Evolutionary conservation across 2,329 filamentous ascomycete genomes (phyloP).

Genomic region (Rutstroemia sp.): DNA sequence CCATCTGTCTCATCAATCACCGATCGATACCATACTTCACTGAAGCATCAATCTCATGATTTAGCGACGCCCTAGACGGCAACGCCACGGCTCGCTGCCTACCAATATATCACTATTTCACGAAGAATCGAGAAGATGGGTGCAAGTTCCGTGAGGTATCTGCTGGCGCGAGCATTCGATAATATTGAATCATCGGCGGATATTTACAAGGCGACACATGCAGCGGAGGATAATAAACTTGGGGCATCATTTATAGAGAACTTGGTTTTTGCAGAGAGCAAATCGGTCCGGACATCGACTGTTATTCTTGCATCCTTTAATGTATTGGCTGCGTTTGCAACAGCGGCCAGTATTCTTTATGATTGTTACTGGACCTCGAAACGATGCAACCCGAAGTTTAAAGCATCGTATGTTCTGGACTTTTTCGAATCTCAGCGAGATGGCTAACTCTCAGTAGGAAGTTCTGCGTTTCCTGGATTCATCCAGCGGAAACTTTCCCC

Average conservation of each 20-base stretch:
- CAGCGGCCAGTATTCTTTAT: slow-evolving; percentile 48
- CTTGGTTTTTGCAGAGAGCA: slow-evolving; percentile 32
- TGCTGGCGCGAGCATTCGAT: slow-evolving; percentile 16
- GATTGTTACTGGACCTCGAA: slow-evolving; percentile 36
- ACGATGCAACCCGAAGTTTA: slow-evolving; percentile 27
- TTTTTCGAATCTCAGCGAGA: slow-evolving; percentile 25
- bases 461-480: slow-evolving; percentile 28
- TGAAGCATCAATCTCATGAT: slow-evolving; percentile 25
- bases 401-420: slow-evolving; percentile 36
- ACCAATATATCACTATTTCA: slow-evolving; percentile 12
- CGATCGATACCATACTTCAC: slow-evolving; percentile 11
- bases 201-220: slow-evolving; percentile 7
- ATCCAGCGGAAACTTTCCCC: slow-evolving; percentile 38
- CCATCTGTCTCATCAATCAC: slow-evolving; percentile 14
- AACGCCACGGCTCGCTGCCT: slow-evolving; percentile 28
- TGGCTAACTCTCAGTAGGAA: slow-evolving; percentile 21
- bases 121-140: slow-evolving; percentile 16
- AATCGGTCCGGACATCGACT: slow-evolving; percentile 52
- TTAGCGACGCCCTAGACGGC: slow-evolving; percentile 24
- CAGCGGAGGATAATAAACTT: slow-evolving; percentile 9
- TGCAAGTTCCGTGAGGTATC: slow-evolving; percentile 18
- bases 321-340: slow-evolving; percentile 48
- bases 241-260: slow-evolving; percentile 22
- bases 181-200: slow-evolving; percentile 7
- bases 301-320: slow-evolving; percentile 57